Evolutionary conservation across 176 grass and related monocot genomes (phyloP), one percentile per base, ranked within the genome.

Genomic region (Guadua angustifolia): DNA sequence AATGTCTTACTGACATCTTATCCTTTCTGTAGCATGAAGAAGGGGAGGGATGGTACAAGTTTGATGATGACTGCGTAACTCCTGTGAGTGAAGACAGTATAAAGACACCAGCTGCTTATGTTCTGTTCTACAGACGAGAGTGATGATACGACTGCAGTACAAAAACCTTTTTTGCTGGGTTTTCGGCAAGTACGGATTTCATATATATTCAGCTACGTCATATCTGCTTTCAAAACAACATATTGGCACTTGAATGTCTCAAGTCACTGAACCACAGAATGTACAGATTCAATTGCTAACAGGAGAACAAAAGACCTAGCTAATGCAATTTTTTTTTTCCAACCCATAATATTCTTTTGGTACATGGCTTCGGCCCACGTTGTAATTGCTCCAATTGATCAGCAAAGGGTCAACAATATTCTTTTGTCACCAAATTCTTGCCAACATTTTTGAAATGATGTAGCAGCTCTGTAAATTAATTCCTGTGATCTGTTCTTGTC

Each of bases 21-120:
- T 24, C 80, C 14, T 47, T 87, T 63, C 67, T 85, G 81, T 81
- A 98, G 91, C 85, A 98, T 50, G 91, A 90, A 80, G 79, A 80
- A 89, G 89, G 75, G 80, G 95, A 87, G 40, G 84, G 81, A 39
- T 94, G 96, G 96, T 90, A 95, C n/a, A 87, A 98, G 58, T 98
- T 98, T 38, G 93, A 95, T 90, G 95, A 98, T 79, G 82, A 85
- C 21, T 87, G 52, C 14, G 93, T 98, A 42, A 75, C 70, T 53
- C 87, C 89, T 73, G 85, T 94, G 47, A 84, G 76, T 17, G 91
- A 98, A 86, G 83, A 94, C 45, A 85, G 29, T 38, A 87, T 98
- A 57, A 95, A 93, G 86, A 92, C 93, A n/a, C 71, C 89, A 25
- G 96, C 96, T 61, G 93, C 93, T 57, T 98, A 98, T 39, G 96